A percentile compares a stretch with the other conserved stretches of the same genome.
Evolutionary conservation across 306 rosid species (phyloP).

Genomic region (Gleditsia sinensis): DNA sequence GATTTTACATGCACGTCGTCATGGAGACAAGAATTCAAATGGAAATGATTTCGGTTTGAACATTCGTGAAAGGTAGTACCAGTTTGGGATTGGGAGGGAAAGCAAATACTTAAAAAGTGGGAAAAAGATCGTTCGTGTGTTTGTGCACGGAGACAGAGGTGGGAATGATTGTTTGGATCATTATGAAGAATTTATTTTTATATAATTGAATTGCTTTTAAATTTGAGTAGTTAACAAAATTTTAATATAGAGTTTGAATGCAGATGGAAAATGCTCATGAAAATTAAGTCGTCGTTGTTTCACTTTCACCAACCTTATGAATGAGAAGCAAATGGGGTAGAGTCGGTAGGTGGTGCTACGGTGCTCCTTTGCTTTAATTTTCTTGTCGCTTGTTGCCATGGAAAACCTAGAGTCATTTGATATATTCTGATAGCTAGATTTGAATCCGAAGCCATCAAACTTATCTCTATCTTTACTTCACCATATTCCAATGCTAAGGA

Average conservation of each 20-base stretch:
- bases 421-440: no score
- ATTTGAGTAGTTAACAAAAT: no score
- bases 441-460: no score
- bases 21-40: conserved; percentile 66
- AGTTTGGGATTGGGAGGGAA: conserved; percentile 47
- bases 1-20: background rate
- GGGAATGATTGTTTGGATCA: conserved; percentile 20
- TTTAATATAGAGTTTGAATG: no score
- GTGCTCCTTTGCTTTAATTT: no score
- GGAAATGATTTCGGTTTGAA: conserved; percentile 58
- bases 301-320: no score
- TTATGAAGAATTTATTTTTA: conserved; percentile 11
- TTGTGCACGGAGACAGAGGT: conserved; percentile 20
- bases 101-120: background rate
- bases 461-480: no score
- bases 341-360: background rate
- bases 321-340: background rate
- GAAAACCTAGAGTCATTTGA: no score
- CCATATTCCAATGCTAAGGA: no score
- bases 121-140: background rate
- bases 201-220: no score
- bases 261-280: background rate
- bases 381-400: no score
- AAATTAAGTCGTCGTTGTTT: no score
- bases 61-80: conserved; percentile 28